phyloP scores from a whole-genome alignment of 257 asterid genomes.

The Solanum pinnatisectum region DNA sequence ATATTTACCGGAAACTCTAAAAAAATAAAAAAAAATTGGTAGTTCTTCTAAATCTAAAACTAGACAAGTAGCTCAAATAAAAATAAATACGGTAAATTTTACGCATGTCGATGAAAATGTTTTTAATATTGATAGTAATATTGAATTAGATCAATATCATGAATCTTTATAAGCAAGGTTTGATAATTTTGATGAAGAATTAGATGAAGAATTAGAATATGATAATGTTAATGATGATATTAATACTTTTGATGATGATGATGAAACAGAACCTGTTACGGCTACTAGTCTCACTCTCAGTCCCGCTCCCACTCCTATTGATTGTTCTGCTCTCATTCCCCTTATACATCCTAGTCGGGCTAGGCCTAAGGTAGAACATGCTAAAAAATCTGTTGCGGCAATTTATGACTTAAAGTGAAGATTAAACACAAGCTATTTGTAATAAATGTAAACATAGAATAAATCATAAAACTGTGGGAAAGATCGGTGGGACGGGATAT shows the following conservation, averaged over 20 bases:
- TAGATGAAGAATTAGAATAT: neutral
- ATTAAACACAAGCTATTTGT: neutral
- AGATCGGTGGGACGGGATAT: neutral
- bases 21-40: no score
- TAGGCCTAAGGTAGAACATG: neutral
- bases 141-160: neutral
- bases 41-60: neutral
- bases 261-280: neutral
- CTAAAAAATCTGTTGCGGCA: neutral
- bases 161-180: neutral
- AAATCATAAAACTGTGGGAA: no score
- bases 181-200: neutral
- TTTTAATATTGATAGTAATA: neutral
- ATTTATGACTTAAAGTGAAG: neutral
- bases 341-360: neutral
- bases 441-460: neutral
- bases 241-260: neutral
- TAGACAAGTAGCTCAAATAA: neutral
- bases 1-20: neutral
- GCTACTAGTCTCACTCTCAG: neutral
- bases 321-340: neutral
- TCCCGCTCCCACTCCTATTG: neutral
- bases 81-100: neutral
- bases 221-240: neutral
- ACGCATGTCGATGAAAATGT: neutral